Conservation (phyloP, 2,329 filamentous ascomycete genomes). For the Colletotrichum sp. region DNA sequence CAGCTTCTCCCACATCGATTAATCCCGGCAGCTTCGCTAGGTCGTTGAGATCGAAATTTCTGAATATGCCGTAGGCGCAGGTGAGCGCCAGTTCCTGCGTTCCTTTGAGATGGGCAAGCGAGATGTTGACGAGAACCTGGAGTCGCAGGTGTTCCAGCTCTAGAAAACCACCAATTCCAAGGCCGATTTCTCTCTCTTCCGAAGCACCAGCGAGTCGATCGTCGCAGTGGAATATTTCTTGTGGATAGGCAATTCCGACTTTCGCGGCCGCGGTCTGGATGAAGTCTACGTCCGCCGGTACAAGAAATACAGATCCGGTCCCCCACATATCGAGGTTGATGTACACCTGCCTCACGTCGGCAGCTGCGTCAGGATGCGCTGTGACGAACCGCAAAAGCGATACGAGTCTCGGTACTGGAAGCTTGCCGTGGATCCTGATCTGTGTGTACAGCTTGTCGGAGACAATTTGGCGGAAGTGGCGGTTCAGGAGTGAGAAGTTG, state of each 20-base stretch:
- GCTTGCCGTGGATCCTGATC: neutral
- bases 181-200: neutral
- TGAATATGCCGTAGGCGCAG: neutral
- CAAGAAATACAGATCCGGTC: neutral
- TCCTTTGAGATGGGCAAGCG: neutral
- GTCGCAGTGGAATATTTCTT: neutral
- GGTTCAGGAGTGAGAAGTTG: neutral
- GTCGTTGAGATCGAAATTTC: neutral
- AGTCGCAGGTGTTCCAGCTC: neutral
- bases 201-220: neutral
- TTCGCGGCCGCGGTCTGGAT: neutral
- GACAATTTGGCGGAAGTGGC: neutral
- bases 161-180: neutral
- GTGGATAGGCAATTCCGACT: neutral
- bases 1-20: too few relatives aligned
- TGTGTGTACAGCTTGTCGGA: neutral
- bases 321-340: neutral
- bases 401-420: neutral
- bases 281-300: accelerated
- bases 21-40: too few relatives aligned
- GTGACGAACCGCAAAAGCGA: accelerated
- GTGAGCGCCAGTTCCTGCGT: neutral
- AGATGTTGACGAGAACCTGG: neutral
- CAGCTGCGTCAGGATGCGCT: neutral
- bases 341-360: neutral